Conservation (phyloP, 106 monocot genomes). For the Dendrobium nobile region DNA sequence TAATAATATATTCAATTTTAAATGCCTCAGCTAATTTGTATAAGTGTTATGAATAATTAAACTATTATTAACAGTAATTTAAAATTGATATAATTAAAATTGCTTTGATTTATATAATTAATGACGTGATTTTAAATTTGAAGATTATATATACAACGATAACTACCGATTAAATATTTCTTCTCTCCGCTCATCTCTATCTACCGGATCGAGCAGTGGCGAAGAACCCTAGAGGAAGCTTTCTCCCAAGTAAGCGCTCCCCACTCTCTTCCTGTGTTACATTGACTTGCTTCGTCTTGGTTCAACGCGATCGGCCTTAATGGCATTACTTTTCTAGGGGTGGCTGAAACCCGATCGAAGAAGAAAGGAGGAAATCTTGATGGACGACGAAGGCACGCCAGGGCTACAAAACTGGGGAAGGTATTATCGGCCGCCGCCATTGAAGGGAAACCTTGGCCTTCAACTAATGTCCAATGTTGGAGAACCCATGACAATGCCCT, state of each 20-base stretch:
- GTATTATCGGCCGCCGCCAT: slow-evolving; percentile 32
- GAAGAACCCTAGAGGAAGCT: not conserved
- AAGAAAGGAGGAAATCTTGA: slow-evolving; percentile 8
- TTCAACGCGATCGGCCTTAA: not conserved
- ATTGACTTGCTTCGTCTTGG: not conserved
- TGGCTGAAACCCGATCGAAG: not conserved
- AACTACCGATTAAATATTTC: no score
- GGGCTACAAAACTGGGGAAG: slow-evolving; percentile 41
- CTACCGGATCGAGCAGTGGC: not conserved
- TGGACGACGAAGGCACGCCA: slow-evolving; percentile 62
- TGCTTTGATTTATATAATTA: no score
- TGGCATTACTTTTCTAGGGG: not conserved
- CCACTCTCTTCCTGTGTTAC: not conserved
- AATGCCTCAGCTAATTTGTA: no score
- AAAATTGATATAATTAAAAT: no score
- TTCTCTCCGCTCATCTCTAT: no score
- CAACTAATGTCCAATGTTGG: slow-evolving; percentile 57
- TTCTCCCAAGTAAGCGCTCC: not conserved
- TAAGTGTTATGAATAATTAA: no score
- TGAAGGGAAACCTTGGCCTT: slow-evolving; percentile 42
- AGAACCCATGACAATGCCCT: slow-evolving; percentile 45
- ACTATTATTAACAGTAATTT: no score
- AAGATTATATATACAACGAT: no score
- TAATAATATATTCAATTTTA: no score
- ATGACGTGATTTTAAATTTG: no score